Percentiles rank a stretch among this genome's conserved stretches.
These are phyloP conservation scores for Ustilago cynodontis DNA, from an alignment of 1,284 basidiomycete species.

Conservation along the genomic window DNA sequence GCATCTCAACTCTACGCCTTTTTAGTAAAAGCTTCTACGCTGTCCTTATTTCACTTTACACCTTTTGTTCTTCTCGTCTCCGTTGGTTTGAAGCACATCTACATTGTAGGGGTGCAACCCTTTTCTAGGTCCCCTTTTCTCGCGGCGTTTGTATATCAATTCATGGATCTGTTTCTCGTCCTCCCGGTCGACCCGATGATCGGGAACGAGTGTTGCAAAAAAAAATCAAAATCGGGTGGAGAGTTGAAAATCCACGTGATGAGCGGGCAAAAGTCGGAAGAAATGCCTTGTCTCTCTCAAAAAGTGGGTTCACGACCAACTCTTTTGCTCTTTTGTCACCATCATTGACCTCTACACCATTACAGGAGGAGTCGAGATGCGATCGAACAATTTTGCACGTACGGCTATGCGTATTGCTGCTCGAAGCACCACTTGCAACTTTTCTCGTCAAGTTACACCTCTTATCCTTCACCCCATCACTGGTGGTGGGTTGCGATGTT, in stretches of 20 bases:
- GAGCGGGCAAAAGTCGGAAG: conserved; percentile 24
- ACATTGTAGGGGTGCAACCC: too few species aligned
- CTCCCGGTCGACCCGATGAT: too few species aligned
- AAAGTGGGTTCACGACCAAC: neutral
- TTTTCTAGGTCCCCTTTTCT: neutral
- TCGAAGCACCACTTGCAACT: neutral
- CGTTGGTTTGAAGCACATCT: neutral
- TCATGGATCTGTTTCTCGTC: conserved; percentile 4
- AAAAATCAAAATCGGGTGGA: conserved; percentile 9
- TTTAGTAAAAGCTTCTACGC: neutral
- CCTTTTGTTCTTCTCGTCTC: conserved; percentile 5
- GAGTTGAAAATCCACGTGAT: conserved; percentile 29
- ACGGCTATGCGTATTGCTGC: conserved; percentile 26
- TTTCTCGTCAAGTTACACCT: neutral
- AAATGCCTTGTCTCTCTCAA: conserved; percentile 1
- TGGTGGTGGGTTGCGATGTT: conserved; percentile 6
- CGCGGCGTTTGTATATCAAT: conserved; percentile 7
- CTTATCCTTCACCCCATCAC: neutral
- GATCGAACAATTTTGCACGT: conserved; percentile 38
- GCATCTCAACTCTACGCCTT: conserved; percentile 2
- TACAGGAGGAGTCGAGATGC: too few species aligned
- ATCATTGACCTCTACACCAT: neutral
- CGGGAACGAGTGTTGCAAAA: too few species aligned
- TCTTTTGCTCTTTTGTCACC: neutral
- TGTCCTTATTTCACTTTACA: conserved; percentile 1